Evolutionary conservation across 1,284 basidiomycete species (phyloP).

Genomic region (Bondarzewia mesenterica): DNA sequence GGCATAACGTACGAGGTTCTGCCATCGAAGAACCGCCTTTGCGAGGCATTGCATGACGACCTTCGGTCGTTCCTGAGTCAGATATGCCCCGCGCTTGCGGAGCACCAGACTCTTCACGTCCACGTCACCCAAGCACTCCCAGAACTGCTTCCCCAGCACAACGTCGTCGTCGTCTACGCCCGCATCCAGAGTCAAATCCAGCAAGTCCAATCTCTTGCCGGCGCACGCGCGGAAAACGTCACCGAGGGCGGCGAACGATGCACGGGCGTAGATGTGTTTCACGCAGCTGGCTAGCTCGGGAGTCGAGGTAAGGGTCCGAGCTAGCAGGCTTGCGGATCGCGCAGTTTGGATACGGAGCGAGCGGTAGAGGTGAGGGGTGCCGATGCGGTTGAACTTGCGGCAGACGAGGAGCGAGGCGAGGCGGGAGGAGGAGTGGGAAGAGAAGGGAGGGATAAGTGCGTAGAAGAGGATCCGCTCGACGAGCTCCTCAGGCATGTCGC

Average conservation of each 20-base stretch:
- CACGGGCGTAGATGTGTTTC: neutral
- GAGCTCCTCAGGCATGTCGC: conserved; percentile 1
- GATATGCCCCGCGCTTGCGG: conserved; percentile 1
- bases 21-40: neutral
- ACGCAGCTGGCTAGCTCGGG: neutral
- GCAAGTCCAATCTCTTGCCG: neutral
- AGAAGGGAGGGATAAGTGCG: neutral
- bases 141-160: neutral
- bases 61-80: neutral
- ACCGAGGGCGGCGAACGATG: neutral
- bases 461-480: neutral
- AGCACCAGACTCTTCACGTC: conserved; percentile 1
- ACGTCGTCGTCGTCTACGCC: neutral
- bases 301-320: neutral
- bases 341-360: neutral
- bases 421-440: neutral
- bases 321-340: neutral
- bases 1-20: neutral
- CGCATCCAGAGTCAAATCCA: conserved; percentile 1
- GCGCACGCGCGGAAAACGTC: neutral
- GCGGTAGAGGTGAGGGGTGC: conserved; percentile 1
- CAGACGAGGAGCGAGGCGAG: neutral
- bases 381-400: neutral
- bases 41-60: neutral
- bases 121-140: neutral